Percentiles rank a stretch among this genome's conserved stretches.
Conservation (phyloP, 75 land plant species). For the Azolla pinnata region DNA sequence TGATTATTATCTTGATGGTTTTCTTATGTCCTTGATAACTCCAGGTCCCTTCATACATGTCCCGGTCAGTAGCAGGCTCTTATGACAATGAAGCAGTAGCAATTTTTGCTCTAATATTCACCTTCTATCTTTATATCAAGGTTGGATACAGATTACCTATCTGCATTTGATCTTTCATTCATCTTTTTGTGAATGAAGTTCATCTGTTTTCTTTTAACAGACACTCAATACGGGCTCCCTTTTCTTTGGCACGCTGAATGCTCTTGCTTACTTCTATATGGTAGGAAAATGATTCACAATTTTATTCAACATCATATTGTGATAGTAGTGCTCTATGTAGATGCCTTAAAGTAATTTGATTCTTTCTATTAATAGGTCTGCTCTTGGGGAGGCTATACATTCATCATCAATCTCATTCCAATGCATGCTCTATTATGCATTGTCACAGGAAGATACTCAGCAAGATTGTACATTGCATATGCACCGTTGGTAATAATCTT, state of each 20-base stretch:
- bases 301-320: constrained; percentile 4
- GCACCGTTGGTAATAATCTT: constrained; percentile 68
- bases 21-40: not conserved
- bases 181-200: not conserved
- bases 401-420: constrained; percentile 96
- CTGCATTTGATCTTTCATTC: not conserved
- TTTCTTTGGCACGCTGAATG: constrained; percentile 89
- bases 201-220: constrained; percentile 34
- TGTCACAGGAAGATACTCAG: constrained; percentile 91
- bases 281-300: constrained; percentile 26
- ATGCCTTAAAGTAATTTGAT: not conserved
- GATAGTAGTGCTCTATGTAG: too few species aligned
- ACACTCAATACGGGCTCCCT: constrained; percentile 99
- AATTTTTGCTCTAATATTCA: constrained; percentile 93
- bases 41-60: constrained; percentile 95
- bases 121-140: constrained; percentile 92
- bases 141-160: constrained; percentile 18
- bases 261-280: constrained; percentile 95
- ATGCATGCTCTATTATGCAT: constrained; percentile 93
- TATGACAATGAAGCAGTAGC: constrained; percentile 99
- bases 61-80: constrained; percentile 95
- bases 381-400: constrained; percentile 99
- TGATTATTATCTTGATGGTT: constrained; percentile 1
- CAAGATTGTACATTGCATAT: constrained; percentile 92
- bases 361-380: constrained; percentile 56